phyloP scores from a whole-genome alignment of 2,329 filamentous ascomycete species.

The Aspergillus transmontanensis region DNA sequence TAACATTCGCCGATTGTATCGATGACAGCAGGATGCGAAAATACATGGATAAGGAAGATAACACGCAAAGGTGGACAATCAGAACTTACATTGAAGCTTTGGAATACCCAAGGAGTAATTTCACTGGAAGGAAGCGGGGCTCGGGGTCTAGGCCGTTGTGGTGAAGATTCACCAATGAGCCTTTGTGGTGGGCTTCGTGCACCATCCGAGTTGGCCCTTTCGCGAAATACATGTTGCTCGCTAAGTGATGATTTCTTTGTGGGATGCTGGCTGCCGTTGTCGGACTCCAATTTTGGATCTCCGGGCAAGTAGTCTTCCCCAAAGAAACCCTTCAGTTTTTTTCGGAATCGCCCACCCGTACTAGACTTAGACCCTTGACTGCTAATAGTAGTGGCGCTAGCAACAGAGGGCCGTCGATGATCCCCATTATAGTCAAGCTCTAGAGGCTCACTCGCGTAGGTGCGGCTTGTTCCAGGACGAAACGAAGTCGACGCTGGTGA shows the following conservation, averaged over 20 bases:
- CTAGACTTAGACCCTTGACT: constrained; percentile 79
- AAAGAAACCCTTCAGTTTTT: constrained; percentile 89
- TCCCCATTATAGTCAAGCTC: constrained; percentile 66
- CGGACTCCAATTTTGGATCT: constrained; percentile 64
- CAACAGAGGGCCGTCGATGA: constrained; percentile 80
- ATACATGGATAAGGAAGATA: neutral
- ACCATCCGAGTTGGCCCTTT: constrained; percentile 81
- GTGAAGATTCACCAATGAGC: constrained; percentile 60
- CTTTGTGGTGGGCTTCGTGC: constrained; percentile 57
- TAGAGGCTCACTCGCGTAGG: constrained; percentile 60
- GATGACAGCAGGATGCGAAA: neutral
- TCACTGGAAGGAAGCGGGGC: constrained; percentile 89
- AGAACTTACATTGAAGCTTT: constrained; percentile 73
- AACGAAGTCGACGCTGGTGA: constrained; percentile 71
- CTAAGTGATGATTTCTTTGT: constrained; percentile 33
- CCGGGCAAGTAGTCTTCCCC: constrained; percentile 80
- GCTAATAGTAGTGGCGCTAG: constrained; percentile 83
- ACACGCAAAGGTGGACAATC: neutral
- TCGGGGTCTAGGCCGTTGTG: constrained; percentile 73
- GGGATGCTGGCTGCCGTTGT: constrained; percentile 61
- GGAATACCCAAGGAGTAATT: constrained; percentile 96
- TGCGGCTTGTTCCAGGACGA: constrained; percentile 58
- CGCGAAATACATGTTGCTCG: constrained; percentile 63
- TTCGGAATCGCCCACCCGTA: constrained; percentile 68
- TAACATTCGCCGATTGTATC: neutral